These are phyloP conservation scores for Scleroderma bovista DNA, from an alignment of 768 basidiomycete genomes.

Conservation along the genomic window DNA sequence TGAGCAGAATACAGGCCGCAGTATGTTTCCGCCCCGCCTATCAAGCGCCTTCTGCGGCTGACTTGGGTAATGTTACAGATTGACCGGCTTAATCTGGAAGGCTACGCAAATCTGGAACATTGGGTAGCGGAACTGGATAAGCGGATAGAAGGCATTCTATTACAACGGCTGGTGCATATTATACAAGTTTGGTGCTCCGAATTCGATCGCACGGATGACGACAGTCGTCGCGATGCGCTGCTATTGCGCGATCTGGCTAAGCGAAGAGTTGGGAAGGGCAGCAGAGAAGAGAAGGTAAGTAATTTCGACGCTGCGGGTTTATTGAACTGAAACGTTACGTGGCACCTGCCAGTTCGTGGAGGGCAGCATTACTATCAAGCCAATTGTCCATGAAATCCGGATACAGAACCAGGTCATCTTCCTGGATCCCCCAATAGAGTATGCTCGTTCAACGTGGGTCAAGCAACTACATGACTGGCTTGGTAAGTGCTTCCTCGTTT, in stretches of 20 bases:
- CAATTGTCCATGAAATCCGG: conserved; percentile 91
- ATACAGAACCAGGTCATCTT: conserved; percentile 99
- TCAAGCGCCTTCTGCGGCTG: neutral
- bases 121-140: conserved; percentile 85
- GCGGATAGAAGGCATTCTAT: conserved; percentile 76
- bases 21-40: conserved; percentile 37
- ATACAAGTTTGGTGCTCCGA: conserved; percentile 86
- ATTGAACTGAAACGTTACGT: neutral
- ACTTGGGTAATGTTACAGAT: conserved; percentile 56
- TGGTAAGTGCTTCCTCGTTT: conserved; percentile 37
- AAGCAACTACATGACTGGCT: conserved; percentile 87
- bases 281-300: conserved; percentile 74
- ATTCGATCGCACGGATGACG: conserved; percentile 75
- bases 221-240: conserved; percentile 48
- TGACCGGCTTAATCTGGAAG: conserved; percentile 91
- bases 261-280: conserved; percentile 62
- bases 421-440: conserved; percentile 95
- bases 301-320: neutral
- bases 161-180: conserved; percentile 68
- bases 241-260: conserved; percentile 54
- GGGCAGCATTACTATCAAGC: conserved; percentile 69
- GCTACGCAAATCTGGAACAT: conserved; percentile 88
- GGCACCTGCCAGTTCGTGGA: conserved; percentile 52
- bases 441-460: conserved; percentile 87
- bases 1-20: conserved; percentile 78